A percentile compares a stretch with the other conserved stretches of the same genome.
Conservation (phyloP, 202 grass and related monocot genomes). For the Bolboschoenoplectus hybrid region DNA sequence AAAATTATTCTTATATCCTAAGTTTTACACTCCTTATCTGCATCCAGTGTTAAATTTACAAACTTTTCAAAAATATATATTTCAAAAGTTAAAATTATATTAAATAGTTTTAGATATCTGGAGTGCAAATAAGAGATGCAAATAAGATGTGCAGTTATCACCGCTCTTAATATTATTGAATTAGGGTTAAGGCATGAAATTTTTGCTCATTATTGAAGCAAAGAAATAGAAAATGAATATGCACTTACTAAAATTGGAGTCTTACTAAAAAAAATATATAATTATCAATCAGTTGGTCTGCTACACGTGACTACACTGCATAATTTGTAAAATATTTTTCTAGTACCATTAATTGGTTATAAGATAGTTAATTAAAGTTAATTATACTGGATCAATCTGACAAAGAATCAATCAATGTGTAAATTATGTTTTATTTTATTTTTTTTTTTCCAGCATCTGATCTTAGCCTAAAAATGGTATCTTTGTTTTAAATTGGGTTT, state of each 20-base stretch:
- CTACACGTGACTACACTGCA: not conserved
- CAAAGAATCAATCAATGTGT: not conserved
- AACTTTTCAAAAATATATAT: too few relatives aligned
- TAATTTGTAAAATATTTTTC: slow-evolving; percentile 13
- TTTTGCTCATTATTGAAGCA: not conserved
- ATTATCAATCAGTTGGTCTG: not conserved
- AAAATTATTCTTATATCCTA: too few relatives aligned
- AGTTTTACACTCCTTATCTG: too few relatives aligned
- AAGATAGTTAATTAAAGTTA: not conserved
- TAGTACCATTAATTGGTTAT: not conserved
- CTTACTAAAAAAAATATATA: not conserved
- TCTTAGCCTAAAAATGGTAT: slow-evolving; percentile 24
- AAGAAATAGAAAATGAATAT: not conserved
- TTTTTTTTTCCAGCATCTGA: not conserved
- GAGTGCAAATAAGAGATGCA: too few relatives aligned
- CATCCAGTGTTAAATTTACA: too few relatives aligned
- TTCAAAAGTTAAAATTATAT: too few relatives aligned
- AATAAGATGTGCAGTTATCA: too few relatives aligned
- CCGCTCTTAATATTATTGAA: too few relatives aligned
- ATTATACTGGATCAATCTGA: not conserved
- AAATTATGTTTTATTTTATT: not conserved
- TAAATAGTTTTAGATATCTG: too few relatives aligned
- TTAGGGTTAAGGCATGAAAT: too few relatives aligned
- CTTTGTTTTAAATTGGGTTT: not conserved
- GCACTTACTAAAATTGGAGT: too few relatives aligned